Evolutionary conservation across 2,329 filamentous ascomycete genomes (phyloP).

Genomic region (Arachnopeziza araneosa): DNA sequence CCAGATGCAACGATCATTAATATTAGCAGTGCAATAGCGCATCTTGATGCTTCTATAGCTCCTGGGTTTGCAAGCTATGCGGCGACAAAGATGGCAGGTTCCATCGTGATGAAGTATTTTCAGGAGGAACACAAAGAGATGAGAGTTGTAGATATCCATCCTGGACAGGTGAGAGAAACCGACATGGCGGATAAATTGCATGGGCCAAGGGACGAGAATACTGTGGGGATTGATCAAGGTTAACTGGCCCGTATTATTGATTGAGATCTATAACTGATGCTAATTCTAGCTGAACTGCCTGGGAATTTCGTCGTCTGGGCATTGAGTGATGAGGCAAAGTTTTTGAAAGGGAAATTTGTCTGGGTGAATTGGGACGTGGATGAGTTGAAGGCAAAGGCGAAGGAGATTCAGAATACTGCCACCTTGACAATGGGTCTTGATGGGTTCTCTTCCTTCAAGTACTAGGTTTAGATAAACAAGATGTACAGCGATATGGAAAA

Average conservation of each 20-base stretch:
- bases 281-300: slow-evolving; percentile 12
- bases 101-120: slow-evolving; percentile 39
- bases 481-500: too few species aligned
- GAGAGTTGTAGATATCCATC: slow-evolving; percentile 38
- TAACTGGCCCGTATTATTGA: background rate
- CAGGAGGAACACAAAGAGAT: slow-evolving; percentile 36
- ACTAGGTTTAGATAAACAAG: background rate
- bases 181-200: slow-evolving; percentile 3
- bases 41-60: slow-evolving; percentile 16
- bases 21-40: slow-evolving; percentile 3
- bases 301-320: slow-evolving; percentile 29
- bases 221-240: slow-evolving; percentile 5
- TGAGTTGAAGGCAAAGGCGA: slow-evolving; percentile 34
- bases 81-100: slow-evolving; percentile 37
- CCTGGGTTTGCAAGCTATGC: slow-evolving; percentile 34
- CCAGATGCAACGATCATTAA: slow-evolving; percentile 8
- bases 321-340: slow-evolving; percentile 33
- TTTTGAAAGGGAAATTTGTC: slow-evolving; percentile 34
- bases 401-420: slow-evolving; percentile 30
- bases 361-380: slow-evolving; percentile 38
- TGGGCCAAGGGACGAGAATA: background rate
- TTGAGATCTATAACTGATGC: background rate
- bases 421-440: slow-evolving; percentile 1
- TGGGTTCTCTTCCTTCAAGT: background rate
- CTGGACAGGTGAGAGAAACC: slow-evolving; percentile 28